Conservation (phyloP, 1,284 basidiomycete genomes). For the Moniliophthora roreri region DNA sequence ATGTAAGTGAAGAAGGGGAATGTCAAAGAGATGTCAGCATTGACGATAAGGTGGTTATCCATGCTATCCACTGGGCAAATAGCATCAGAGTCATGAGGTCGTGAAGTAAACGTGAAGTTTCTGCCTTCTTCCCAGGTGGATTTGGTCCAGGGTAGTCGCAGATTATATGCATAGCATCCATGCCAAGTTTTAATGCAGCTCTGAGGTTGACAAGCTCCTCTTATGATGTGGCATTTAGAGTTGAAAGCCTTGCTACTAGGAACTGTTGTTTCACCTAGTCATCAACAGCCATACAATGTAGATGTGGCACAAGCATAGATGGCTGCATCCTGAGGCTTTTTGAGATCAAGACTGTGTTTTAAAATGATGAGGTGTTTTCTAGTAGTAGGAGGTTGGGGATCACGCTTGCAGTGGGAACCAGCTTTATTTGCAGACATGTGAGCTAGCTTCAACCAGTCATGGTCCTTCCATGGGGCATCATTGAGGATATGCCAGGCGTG, state of each 20-base stretch:
- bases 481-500: slow-evolving; percentile 10
- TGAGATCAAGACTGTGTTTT: neutral
- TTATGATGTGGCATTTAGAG: neutral
- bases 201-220: no score
- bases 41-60: neutral
- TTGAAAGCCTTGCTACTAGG: neutral
- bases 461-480: slow-evolving; percentile 8
- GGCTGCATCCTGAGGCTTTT: slow-evolving; percentile 1
- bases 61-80: slow-evolving; percentile 2
- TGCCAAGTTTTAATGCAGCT: no score
- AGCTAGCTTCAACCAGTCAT: slow-evolving; percentile 2
- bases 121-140: slow-evolving; percentile 3
- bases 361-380: neutral
- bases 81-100: no score
- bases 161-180: neutral
- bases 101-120: neutral
- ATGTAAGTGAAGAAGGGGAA: slow-evolving; percentile 21
- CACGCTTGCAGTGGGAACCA: neutral
- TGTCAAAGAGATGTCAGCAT: neutral
- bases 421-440: neutral
- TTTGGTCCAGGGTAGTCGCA: slow-evolving; percentile 9
- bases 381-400: slow-evolving; percentile 2
- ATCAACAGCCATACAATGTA: slow-evolving; percentile 8
- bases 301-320: slow-evolving; percentile 8
- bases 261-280: slow-evolving; percentile 10